phyloP scores from a whole-genome alignment of 306 rosid genomes.

The Dalbergia cochinchinensis region DNA sequence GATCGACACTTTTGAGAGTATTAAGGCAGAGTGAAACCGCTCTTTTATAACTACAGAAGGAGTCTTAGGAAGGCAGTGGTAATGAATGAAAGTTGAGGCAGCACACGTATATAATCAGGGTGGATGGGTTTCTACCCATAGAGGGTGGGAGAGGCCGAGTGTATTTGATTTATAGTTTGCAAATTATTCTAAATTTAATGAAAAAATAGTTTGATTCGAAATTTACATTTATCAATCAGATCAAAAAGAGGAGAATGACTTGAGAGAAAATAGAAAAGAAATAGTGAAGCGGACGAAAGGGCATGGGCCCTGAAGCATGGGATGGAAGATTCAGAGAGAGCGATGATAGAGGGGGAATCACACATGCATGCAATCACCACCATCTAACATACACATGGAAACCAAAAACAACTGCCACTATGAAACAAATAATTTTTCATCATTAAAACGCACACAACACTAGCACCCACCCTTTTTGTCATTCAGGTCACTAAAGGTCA shows the following conservation, averaged over 20 bases:
- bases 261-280: constrained; percentile 2
- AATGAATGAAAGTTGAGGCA: too few relatives aligned
- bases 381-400: constrained; percentile 64
- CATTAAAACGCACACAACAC: constrained; percentile 60
- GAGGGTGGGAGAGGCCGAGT: too few relatives aligned
- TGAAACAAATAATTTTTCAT: constrained; percentile 66
- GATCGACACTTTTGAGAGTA: too few relatives aligned
- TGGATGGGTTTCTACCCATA: too few relatives aligned
- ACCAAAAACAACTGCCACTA: constrained; percentile 68
- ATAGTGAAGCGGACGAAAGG: constrained; percentile 57
- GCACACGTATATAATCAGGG: too few relatives aligned
- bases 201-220: background rate
- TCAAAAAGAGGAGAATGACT: background rate
- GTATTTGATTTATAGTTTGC: too few relatives aligned
- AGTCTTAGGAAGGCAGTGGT: too few relatives aligned
- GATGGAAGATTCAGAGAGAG: constrained; percentile 37
- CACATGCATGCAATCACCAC: constrained; percentile 55
- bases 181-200: too few relatives aligned
- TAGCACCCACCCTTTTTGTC: constrained; percentile 61
- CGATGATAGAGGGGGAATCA: background rate
- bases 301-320: constrained; percentile 57
- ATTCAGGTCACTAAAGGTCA: constrained; percentile 63
- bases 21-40: too few relatives aligned
- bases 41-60: too few relatives aligned
- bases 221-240: too few relatives aligned